Evolutionary conservation across 805 yeast genomes (phyloP).

Genomic region (Nakazawaea wyomingensis): DNA sequence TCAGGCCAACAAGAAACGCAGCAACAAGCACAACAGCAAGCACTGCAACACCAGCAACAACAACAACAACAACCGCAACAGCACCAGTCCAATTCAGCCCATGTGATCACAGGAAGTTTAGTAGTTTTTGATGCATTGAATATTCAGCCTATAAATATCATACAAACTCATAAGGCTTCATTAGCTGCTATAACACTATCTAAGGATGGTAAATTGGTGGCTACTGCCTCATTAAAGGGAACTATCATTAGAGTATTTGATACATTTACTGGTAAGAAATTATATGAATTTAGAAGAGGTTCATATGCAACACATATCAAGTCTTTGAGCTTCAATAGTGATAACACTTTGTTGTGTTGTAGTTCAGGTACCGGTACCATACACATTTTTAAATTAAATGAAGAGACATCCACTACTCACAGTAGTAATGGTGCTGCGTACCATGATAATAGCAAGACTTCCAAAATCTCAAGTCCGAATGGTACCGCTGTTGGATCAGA

Average conservation of each 20-base stretch:
- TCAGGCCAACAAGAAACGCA: neutral
- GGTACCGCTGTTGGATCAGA: too few species aligned
- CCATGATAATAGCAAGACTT: too few species aligned
- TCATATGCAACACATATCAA: conserved; percentile 78
- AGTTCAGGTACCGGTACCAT: conserved; percentile 88
- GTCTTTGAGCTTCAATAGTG: conserved; percentile 69
- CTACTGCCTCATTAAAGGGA: conserved; percentile 88
- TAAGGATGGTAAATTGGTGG: conserved; percentile 71
- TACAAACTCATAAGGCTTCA: conserved; percentile 82
- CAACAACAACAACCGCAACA: neutral
- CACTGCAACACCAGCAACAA: neutral
- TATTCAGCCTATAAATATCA: conserved; percentile 69
- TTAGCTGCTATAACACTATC: conserved; percentile 66
- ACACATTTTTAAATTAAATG: conserved; percentile 73
- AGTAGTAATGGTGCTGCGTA: too few species aligned
- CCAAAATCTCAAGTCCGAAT: too few species aligned
- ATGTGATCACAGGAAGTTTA: conserved; percentile 51
- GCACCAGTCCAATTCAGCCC: neutral
- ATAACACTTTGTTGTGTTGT: conserved; percentile 70
- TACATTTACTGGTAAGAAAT: conserved; percentile 54
- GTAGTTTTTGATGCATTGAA: conserved; percentile 74
- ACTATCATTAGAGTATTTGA: conserved; percentile 82
- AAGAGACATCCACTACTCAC: conserved; percentile 26
- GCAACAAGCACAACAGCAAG: neutral
- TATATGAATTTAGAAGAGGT: conserved; percentile 78